These are phyloP conservation scores for Emmonsiellopsis sp. DNA, from an alignment of 2,329 filamentous ascomycete species.

Conservation along the genomic window DNA sequence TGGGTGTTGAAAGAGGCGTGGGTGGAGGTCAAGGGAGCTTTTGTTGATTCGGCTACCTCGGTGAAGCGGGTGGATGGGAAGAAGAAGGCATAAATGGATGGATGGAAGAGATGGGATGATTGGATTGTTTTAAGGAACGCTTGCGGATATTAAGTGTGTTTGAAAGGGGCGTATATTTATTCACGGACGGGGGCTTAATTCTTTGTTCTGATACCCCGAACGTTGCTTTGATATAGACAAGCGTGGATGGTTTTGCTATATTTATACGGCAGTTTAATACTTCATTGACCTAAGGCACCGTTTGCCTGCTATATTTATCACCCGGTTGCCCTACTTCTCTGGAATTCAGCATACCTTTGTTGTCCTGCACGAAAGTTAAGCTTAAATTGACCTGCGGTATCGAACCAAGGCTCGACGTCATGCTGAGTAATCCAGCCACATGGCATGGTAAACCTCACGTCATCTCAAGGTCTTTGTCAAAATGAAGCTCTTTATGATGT, in stretches of 20 bases:
- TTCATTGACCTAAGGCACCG: too few species aligned
- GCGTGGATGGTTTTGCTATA: too few species aligned
- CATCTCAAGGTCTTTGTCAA: too few species aligned
- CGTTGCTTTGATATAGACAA: too few species aligned
- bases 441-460: not conserved
- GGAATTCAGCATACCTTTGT: too few species aligned
- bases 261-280: too few species aligned
- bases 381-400: not conserved
- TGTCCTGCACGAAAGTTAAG: not conserved
- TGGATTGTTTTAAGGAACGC: not conserved
- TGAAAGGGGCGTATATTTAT: not conserved
- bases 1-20: slow-evolving; percentile 49
- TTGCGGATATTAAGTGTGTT: not conserved
- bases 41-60: slow-evolving; percentile 26
- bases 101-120: not conserved
- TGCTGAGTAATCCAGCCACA: not conserved
- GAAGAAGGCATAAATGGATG: not conserved
- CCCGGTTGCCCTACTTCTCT: too few species aligned
- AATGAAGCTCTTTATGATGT: not conserved
- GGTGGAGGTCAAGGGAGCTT: slow-evolving; percentile 32
- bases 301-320: too few species aligned
- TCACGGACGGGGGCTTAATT: too few species aligned
- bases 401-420: not conserved
- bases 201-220: too few species aligned
- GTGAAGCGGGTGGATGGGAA: not conserved